Evolutionary conservation across 129 eudicot genomes (phyloP).

Genomic region (Escallonia rubra): DNA sequence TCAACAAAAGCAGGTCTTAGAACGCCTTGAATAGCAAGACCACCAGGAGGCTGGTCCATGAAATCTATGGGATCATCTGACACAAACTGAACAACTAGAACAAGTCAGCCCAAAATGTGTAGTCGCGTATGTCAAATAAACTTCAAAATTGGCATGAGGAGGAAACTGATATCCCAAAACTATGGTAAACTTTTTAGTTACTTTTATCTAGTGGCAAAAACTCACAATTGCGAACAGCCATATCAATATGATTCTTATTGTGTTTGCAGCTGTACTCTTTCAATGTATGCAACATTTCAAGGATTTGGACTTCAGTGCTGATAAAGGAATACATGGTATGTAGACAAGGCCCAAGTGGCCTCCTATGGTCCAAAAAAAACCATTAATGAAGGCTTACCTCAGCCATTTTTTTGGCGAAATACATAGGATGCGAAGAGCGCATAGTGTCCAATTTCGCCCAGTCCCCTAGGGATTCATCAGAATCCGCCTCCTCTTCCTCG

Average conservation of each 20-base stretch:
- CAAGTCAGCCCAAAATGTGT: constrained; percentile 10
- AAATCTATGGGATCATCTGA: constrained; percentile 73
- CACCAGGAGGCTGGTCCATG: constrained; percentile 93
- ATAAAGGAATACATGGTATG: no score
- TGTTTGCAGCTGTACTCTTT: constrained; percentile 1
- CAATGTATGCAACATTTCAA: not conserved
- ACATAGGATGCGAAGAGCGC: constrained; percentile 94
- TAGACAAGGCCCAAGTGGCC: no score
- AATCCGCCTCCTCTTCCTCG: constrained; percentile 69
- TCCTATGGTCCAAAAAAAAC: no score
- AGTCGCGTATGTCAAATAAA: not conserved
- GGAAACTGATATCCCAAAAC: constrained; percentile 2
- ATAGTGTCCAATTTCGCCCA: constrained; percentile 97
- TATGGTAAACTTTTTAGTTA: not conserved
- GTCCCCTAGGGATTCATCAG: constrained; percentile 71
- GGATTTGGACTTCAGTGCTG: no score
- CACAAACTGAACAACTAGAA: constrained; percentile 46
- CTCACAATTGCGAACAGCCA: no score
- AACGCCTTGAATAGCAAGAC: constrained; percentile 81
- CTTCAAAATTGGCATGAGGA: constrained; percentile 3
- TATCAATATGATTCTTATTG: no score
- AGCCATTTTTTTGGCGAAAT: constrained; percentile 75
- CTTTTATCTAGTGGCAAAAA: not conserved
- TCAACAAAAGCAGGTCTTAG: constrained; percentile 76
- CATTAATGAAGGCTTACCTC: constrained; percentile 35